Conservation (phyloP, 2,329 filamentous ascomycete genomes). For the Trichoderma asperellum region DNA sequence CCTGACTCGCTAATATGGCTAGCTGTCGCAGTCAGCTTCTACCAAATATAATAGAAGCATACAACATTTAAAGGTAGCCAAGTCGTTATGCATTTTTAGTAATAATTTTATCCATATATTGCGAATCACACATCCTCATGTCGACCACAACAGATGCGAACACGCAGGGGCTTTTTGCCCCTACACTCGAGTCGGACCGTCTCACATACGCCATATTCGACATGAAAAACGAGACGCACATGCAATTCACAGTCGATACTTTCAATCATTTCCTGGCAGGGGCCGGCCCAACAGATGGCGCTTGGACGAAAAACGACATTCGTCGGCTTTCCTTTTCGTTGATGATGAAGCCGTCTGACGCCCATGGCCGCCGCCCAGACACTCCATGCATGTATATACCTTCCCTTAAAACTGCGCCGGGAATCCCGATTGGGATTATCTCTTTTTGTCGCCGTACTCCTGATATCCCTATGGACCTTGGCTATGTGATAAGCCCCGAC, state of each 20-base stretch:
- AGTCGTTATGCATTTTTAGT: background rate
- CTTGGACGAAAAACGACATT: background rate
- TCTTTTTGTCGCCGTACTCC: conserved; percentile 9
- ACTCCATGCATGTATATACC: background rate
- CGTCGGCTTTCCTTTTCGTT: background rate
- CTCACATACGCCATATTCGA: background rate
- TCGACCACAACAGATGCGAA: background rate
- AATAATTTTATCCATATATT: background rate
- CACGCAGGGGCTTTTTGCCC: background rate
- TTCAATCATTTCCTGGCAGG: background rate
- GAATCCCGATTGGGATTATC: background rate
- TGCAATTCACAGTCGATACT: background rate
- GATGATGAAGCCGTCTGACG: background rate
- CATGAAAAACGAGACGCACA: background rate
- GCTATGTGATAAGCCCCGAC: background rate
- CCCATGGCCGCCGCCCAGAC: background rate
- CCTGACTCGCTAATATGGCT: too few relatives aligned
- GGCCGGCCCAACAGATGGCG: background rate
- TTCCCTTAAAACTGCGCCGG: background rate
- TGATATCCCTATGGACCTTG: background rate
- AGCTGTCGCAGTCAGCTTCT: background rate
- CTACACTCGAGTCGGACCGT: background rate
- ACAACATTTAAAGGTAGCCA: background rate
- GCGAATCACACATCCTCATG: background rate
- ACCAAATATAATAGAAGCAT: background rate